phyloP scores from a whole-genome alignment of 345 rosid genomes.

The Aegle marmelos region DNA sequence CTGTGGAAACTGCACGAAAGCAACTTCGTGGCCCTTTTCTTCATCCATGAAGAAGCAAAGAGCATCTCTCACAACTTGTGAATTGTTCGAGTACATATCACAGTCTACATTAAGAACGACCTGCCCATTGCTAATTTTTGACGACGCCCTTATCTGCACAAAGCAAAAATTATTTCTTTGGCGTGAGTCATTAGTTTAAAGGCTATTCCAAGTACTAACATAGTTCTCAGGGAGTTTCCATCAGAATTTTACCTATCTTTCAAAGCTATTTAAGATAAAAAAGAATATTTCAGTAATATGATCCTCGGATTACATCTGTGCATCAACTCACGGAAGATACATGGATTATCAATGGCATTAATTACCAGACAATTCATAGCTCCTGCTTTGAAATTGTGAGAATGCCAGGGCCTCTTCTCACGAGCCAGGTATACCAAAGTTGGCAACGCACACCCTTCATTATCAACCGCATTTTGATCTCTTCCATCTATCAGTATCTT shows the following conservation, averaged over 20 bases:
- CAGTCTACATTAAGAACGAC: constrained; percentile 69
- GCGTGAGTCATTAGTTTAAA: too few species aligned
- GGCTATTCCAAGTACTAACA: too few species aligned
- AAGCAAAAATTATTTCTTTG: neutral
- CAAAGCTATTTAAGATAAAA: too few species aligned
- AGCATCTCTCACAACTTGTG: constrained; percentile 51
- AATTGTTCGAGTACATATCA: constrained; percentile 74
- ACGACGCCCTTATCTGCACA: constrained; percentile 63
- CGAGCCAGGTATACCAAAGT: constrained; percentile 73
- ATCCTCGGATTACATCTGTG: too few species aligned
- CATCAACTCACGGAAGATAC: too few species aligned
- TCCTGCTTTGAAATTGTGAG: constrained; percentile 83
- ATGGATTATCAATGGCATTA: constrained; percentile 9
- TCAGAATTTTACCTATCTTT: too few species aligned
- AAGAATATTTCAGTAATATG: too few species aligned
- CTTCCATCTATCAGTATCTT: constrained; percentile 62
- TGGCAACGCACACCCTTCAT: constrained; percentile 38
- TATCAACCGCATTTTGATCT: constrained; percentile 29
- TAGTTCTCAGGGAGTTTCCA: too few species aligned
- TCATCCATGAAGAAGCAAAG: constrained; percentile 85
- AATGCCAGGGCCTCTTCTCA: constrained; percentile 65
- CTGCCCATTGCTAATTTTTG: constrained; percentile 51
- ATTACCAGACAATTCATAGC: constrained; percentile 76
- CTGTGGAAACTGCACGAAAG: constrained; percentile 71
- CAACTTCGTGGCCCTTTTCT: constrained; percentile 52